These are phyloP conservation scores for Escovopsis sp. DNA, from an alignment of 2,329 filamentous ascomycete species.

Conservation along the genomic window DNA sequence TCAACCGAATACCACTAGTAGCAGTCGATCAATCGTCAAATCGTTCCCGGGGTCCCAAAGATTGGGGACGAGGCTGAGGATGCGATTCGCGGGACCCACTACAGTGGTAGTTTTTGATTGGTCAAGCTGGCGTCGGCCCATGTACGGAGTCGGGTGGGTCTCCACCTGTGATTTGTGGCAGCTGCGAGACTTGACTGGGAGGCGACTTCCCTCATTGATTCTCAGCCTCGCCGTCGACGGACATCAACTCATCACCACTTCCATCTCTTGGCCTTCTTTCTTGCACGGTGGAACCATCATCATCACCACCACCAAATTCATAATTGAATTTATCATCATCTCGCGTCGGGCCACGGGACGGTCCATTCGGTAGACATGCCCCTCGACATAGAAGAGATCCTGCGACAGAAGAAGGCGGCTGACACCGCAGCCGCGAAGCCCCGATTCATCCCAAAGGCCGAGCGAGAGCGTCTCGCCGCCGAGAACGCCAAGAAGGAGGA, in stretches of 20 bases:
- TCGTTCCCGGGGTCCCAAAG: too few species aligned
- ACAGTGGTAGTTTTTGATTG: neutral
- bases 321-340: too few species aligned
- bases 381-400: constrained; percentile 71
- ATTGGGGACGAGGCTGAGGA: constrained; percentile 7
- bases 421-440: constrained; percentile 77
- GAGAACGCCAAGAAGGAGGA: constrained; percentile 62
- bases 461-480: constrained; percentile 65
- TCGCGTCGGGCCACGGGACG: too few species aligned
- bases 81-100: constrained; percentile 2
- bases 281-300: too few species aligned
- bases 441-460: constrained; percentile 71
- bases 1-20: neutral
- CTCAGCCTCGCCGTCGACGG: neutral
- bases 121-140: neutral
- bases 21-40: too few species aligned
- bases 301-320: too few species aligned
- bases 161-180: neutral
- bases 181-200: neutral
- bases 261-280: neutral
- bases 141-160: neutral
- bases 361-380: constrained; percentile 15
- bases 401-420: constrained; percentile 73
- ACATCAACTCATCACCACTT: neutral
- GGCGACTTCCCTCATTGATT: neutral